A percentile compares a stretch with the other conserved stretches of the same genome.
Conservation (phyloP, 805 yeast genomes). For the Candida palmyrensis region DNA sequence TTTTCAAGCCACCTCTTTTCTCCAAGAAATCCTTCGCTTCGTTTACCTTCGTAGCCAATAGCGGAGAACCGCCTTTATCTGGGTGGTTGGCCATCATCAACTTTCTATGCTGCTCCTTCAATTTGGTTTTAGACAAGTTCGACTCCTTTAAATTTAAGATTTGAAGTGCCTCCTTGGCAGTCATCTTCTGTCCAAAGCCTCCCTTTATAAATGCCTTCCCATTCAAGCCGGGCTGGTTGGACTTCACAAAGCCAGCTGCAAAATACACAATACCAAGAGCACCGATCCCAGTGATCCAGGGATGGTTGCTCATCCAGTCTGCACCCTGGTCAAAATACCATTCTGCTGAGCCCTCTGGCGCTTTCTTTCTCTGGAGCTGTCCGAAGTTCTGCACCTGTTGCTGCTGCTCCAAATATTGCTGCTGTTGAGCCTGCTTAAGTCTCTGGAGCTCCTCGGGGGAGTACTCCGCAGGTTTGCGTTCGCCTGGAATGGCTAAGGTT, state of each 20-base stretch:
- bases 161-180: conserved; percentile 80
- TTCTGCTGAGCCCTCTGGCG: conserved; percentile 47
- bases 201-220: conserved; percentile 76
- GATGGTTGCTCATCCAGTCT: conserved; percentile 68
- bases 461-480: conserved; percentile 18
- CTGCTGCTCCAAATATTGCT: conserved; percentile 7
- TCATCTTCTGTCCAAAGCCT: conserved; percentile 89
- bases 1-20: conserved; percentile 52
- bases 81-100: conserved; percentile 91
- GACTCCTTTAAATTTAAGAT: conserved; percentile 73
- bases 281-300: conserved; percentile 67
- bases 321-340: conserved; percentile 59
- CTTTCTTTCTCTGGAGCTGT: conserved; percentile 35
- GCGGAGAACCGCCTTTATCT: conserved; percentile 90
- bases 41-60: conserved; percentile 83
- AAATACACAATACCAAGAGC: conserved; percentile 59
- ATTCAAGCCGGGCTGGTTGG: conserved; percentile 60
- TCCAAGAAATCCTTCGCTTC: conserved; percentile 86
- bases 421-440: conserved; percentile 14
- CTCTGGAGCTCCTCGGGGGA: conserved; percentile 16
- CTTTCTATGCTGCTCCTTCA: conserved; percentile 75
- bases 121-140: conserved; percentile 53
- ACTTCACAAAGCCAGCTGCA: conserved; percentile 62
- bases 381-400: conserved; percentile 29
- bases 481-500: conserved; percentile 54